Base-by-base conservation (phyloP, 352 stramenopile species). In the Pythium pyrilobum region DNA sequence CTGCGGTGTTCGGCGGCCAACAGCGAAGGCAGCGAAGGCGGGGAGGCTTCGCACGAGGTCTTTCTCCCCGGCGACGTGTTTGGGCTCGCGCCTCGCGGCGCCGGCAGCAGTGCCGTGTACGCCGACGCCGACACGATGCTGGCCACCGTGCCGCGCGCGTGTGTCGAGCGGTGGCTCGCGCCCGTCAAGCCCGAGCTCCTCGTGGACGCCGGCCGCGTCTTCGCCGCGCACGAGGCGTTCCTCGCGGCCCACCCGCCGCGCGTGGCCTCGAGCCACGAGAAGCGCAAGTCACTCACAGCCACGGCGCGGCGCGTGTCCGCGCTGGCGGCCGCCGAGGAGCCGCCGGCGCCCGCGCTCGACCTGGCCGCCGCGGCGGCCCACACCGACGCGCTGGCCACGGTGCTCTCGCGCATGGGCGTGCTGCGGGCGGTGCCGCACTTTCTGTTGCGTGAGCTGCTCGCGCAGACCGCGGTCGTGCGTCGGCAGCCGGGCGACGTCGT, bases 401-500 rank as follows among this genome's bases (percentile, higher is more conserved):
- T 87, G 25, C 56, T 87, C 8, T 66, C 77, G 34, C 63, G 63
- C 8, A 66, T 84, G 43, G 71, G 64, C 6, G 43, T 80, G 18
- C 54, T 85, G 16, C 29, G 40, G 25, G 37, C 57, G 2, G 13
- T 85, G 0, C 77, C 77, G 9, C 64, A 62, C 1, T 81, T 77
- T 28, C 9, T 87, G 3, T 29, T 81, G 15, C 44, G 59, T 1
- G 62, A 84, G 36, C 53, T 84, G 40, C 59, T 87, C 3, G 10
- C 43, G 1, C 53, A 74, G 1, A 59, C 40, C 2, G 55, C 50
- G 1, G 29, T 87, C n/a, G 52, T 79, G 7, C 48, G 44, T 32
- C 77, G 72, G 37, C 44, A 47, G n/a, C 67, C 71, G 2, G 77
- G 74, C 0, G 74, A 87, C n/a, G 40, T 81, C n/a, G 20, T 85